phyloP scores from a whole-genome alignment of 78 protist genomes.

The Polysphondylium violaceum region DNA sequence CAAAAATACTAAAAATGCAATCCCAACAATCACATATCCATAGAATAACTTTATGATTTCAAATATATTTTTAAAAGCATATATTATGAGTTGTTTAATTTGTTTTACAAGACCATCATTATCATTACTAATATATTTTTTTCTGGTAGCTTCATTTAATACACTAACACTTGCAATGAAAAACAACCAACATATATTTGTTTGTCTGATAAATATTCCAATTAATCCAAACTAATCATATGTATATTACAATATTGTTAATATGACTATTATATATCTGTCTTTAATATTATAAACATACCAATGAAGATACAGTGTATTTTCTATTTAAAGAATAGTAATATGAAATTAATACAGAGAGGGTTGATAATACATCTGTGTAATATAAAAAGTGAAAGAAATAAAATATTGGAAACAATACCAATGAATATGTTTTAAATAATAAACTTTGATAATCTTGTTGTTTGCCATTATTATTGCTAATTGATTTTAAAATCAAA shows the following conservation, averaged over 20 bases:
- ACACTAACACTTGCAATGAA: conserved; percentile 24
- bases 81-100: not conserved
- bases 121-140: not conserved
- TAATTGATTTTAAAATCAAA: not conserved
- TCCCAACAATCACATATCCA: conserved; percentile 42
- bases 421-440: not conserved
- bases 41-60: not conserved
- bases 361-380: conserved; percentile 60
- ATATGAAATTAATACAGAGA: conserved; percentile 24
- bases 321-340: conserved; percentile 8
- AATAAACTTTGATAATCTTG: not conserved
- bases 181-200: conserved; percentile 66
- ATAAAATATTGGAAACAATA: conserved; percentile 23
- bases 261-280: not conserved
- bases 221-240: conserved; percentile 33
- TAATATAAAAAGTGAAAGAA: conserved; percentile 51
- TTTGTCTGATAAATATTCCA: conserved; percentile 54
- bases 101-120: not conserved
- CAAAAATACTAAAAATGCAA: conserved; percentile 26
- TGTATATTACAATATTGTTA: not conserved
- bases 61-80: not conserved
- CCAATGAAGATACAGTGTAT: conserved; percentile 27
- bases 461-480: not conserved
- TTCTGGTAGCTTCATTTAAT: not conserved
- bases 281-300: not conserved